Evolutionary conservation across 352 stramenopile genomes (phyloP), one percentile per base, ranked within the genome.

Genomic region (Globisporangium camurandrum): DNA sequence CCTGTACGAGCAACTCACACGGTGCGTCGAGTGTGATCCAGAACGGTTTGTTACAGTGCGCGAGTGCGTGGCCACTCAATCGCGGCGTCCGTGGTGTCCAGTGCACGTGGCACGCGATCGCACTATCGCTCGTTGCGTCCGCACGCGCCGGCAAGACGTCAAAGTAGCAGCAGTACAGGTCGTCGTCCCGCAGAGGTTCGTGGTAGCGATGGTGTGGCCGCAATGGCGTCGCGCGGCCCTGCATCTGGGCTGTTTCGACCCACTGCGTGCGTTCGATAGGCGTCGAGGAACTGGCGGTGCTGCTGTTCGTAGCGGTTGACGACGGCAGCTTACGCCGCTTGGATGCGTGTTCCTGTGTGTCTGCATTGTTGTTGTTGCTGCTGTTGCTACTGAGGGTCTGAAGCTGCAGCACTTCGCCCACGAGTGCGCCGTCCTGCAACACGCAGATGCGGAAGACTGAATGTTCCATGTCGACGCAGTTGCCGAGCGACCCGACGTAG

Each of bases 141-240:
- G 48, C 41, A n/a, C n/a, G n/a, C 20, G 34, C 19, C 28, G 45
- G 53, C 1, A 48, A 28, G 1, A 76, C 58, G 12, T 75, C 56
- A 45, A 88, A 81, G 19, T 62, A 47, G 48, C 69, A 82, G 46
- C 64, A 83, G 61, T 73, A 79, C 23, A 71, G 49, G 17, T 50
- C 54, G 9, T 36, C 33, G 12, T 46, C 47, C 10, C 37, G 39
- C 11, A 41, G 31, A 31, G 19, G 40, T 47, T 52, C 22, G 14
- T 19, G 30, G 36, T 46, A 33, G 34, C 27, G 53, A 31, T 33
- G 45, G 27, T 33, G 49, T 60, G 49, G 55, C 48, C n/a, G 69
- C 27, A 45, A n/a, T 1, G 50, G n/a, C 33, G 23, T 38, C 10
- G 51, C 52, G 42, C 66, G 46, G 17, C 72, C 61, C 2, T 63